Base-by-base conservation (phyloP, 1,284 basidiomycete species). In the Tilletia setariae region DNA sequence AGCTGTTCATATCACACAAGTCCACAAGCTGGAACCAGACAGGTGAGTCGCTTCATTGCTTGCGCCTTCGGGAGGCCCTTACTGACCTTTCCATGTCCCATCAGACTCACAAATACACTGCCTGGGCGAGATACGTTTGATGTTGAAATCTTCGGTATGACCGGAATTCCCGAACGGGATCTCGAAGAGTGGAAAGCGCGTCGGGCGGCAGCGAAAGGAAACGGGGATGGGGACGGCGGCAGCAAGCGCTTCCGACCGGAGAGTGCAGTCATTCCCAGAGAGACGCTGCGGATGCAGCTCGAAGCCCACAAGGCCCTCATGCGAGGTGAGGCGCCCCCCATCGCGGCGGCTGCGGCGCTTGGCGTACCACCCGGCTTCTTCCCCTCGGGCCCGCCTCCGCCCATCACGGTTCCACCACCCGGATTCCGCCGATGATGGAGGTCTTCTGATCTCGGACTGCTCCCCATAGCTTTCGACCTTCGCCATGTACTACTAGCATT, bases 71-170 rank as follows among this genome's bases (percentile, higher is more conserved):
- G 25, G 19, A 19, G 40, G 28, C 19, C 0, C 11, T 4, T 30
- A 4, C 25, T 35, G 28, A n/a, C 21, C 28, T 19, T 65, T 28
- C n/a, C 19, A 44, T 47, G 7, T 23, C 51, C 15, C 65, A 23
- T 86, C 63, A 92, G 93, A 32, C 92, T 98, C 42, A 94, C 97
- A 69, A 98, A 98, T 83, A 94, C 95, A 0, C 85, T 98, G 0
- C 94, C 94, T 1, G 95, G 94, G 9, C 89, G 96, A 49, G 95
- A 97, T 84, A 93, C 94, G 1, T 98, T 98, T 80, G 95, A 98
- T 82, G 91, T 98, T 65, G 96, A 99, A 84, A 98, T 99, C 69
- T 98, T 98, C 79, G 95, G 96, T 30, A 98, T 99, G 96, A 94
- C 95, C 82, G 95, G 95, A 70, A 93, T 98, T 67, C 94, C 94